Evolutionary conservation across 2,329 filamentous ascomycete genomes (phyloP), one percentile per base, ranked within the genome.

Genomic region (Raffaelea deltoideospora): DNA sequence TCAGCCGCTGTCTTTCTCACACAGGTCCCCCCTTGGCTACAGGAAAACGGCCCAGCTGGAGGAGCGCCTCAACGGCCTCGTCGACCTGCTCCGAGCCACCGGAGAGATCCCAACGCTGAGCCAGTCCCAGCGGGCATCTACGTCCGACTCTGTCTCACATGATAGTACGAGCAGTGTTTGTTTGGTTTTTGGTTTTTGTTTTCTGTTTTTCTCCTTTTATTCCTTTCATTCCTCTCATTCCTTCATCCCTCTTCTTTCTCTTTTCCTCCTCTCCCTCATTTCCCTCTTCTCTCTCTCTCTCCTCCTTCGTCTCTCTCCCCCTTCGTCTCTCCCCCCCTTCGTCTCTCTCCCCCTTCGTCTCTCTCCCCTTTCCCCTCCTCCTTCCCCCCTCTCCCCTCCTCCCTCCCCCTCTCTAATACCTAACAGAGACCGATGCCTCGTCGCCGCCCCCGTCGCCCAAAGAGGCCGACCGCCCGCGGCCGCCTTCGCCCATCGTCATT

Each of bases 21-120:
- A 33, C 20, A 10, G 6, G n/a, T n/a, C n/a, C n/a, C n/a, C n/a
- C n/a, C n/a, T n/a, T n/a, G n/a, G 5, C 6, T 27, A 11, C 27
- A 69, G 65, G 13, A 59, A 56, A 46, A 68, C 65, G 3, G 59
- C 61, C 1, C 63, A 67, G 39, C 59, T 69, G 13, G 65, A 68
- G 40, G 59, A 67, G 38, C 57, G 60, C 7, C 49, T 69, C 8
- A 64, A 69, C 41, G 63, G 61, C 15, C 53, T 69, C 2, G 60
- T 68, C 18, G 61, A 63, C 35, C 52, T 66, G 0, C 53, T 69
- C 3, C 60, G 60, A 24, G 60, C 63, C 1, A 56, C 57, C 3
- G 59, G 60, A 5, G 60, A 62, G 4, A 42, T 61, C 14, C 40
- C 47, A 2, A 26, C 37, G 3, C 36, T 6, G 27, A 39, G 18